Base-by-base conservation (phyloP, 768 basidiomycete species). In the Fomitopsis pulvina region DNA sequence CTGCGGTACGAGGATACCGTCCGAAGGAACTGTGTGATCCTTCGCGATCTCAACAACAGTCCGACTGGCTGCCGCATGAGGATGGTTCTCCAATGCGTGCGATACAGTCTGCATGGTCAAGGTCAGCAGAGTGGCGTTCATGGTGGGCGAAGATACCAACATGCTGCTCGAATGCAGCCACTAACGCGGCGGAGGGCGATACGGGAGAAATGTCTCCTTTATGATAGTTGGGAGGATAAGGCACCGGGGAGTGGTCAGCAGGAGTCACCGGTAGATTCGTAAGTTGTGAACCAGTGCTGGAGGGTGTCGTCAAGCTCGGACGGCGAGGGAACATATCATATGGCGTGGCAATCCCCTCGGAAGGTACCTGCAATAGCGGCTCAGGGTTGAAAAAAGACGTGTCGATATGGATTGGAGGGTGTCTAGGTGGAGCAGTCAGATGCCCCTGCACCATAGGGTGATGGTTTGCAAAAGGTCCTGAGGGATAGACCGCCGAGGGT, bases 1-100 rank as follows among this genome's bases (percentile, higher is more conserved):
- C 62, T 90, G 87, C 9, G 83, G 85, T 12, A 90, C 66, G 58
- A 85, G 52, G 11, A 44, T 29, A 24, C 54, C 27, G 7, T 53
- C 58, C 11, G 46, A 40, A 12, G 59, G 57, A 41, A 39, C 48
- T 12, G 48, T 52, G 12, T 25, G 50, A 3, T 7, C 16, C 8
- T 21, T 11, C 8, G 59, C 61, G 14, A 57, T 11, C 6, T 58
- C 54, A 12, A 48, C 41, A 1, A 64, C 63, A 3, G 51, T 45
- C 4, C 21, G 21, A 21, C 28, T 7, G 24, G 28, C 39, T 20
- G 21, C 7, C 5, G 28, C 14, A 27, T 30, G 39, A 10, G 30
- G 37, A 12, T 49, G 39, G 16, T n/a, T 21, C 9, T 18, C 20
- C 24, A 27, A 8, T 11, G 22, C 11, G 22, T n/a, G 20, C n/a